These are phyloP conservation scores for Murraya koenigii DNA, from an alignment of 345 rosid species.

Conservation along the genomic window DNA sequence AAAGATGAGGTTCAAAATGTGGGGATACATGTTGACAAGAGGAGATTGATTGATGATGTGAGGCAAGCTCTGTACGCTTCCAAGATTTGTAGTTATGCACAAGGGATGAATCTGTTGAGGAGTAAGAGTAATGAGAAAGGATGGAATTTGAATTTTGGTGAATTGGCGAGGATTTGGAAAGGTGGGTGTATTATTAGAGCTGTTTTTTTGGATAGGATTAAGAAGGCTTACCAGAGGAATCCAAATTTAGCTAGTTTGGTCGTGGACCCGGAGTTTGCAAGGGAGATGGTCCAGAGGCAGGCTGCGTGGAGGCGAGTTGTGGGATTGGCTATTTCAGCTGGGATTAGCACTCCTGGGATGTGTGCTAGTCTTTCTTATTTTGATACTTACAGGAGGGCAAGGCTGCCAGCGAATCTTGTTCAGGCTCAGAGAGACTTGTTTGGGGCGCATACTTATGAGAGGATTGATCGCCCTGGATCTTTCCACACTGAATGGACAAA, in stretches of 20 bases:
- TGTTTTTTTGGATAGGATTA: conserved; percentile 94
- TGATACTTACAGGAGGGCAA: conserved; percentile 87
- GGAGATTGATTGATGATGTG: conserved; percentile 88
- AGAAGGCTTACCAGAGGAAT: conserved; percentile 90
- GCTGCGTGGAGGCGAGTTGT: conserved; percentile 99
- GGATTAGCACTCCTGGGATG: conserved; percentile 98
- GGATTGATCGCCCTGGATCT: conserved; percentile 74
- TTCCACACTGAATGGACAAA: conserved; percentile 93
- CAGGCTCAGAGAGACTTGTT: conserved; percentile 99
- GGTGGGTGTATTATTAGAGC: conserved; percentile 97
- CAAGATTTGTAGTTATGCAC: conserved; percentile 92
- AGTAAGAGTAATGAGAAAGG: conserved; percentile 78
- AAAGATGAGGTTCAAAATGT: conserved; percentile 58
- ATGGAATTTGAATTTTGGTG: conserved; percentile 89
- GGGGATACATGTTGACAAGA: conserved; percentile 58
- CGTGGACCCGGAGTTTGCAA: conserved; percentile 94
- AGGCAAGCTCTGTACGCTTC: conserved; percentile 92
- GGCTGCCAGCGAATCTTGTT: conserved; percentile 86
- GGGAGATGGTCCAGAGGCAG: conserved; percentile 97
- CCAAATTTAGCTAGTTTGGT: conserved; percentile 82
- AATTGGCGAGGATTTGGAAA: conserved; percentile 95
- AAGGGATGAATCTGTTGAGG: conserved; percentile 93
- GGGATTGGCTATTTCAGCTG: conserved; percentile 81
- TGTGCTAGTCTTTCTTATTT: conserved; percentile 94
- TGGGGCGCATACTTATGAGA: conserved; percentile 96